phyloP scores from a whole-genome alignment of 2,329 filamentous ascomycete genomes.

The Dactylonectria estremocensis region DNA sequence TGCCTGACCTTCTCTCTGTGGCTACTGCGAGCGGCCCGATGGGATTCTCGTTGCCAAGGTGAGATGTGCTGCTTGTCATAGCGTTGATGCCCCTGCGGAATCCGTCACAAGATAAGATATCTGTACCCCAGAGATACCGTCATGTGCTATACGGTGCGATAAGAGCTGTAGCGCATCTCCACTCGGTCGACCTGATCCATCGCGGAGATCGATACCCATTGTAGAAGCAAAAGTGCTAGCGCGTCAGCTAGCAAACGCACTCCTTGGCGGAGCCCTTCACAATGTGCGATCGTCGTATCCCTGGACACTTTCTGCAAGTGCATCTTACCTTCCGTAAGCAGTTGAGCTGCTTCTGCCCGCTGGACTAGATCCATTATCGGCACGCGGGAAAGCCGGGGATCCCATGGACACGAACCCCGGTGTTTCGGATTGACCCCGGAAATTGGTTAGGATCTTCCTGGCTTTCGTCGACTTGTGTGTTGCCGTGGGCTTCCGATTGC shows the following conservation, averaged over 20 bases:
- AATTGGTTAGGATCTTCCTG: neutral
- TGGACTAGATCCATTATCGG: neutral
- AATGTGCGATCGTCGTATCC: neutral
- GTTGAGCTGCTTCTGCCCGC: neutral
- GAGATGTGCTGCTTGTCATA: too few relatives aligned
- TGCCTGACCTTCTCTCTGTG: too few relatives aligned
- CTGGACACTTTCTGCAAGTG: neutral
- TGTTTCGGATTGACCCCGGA: neutral
- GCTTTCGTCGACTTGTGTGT: neutral
- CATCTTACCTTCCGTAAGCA: conserved; percentile 3
- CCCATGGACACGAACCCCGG: neutral
- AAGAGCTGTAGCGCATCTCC: neutral
- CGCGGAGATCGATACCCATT: neutral
- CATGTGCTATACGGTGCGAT: neutral
- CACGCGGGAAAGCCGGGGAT: neutral
- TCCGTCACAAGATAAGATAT: neutral
- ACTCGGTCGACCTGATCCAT: neutral
- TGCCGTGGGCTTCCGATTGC: too few relatives aligned
- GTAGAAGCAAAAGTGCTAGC: neutral
- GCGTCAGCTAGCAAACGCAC: neutral
- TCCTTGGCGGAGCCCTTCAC: neutral
- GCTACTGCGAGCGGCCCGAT: too few relatives aligned
- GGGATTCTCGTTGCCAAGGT: too few relatives aligned
- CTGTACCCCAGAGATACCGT: neutral
- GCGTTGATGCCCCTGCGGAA: too few relatives aligned